Conservation (phyloP, 2,329 filamentous ascomycete genomes). For the Fusarium proliferatum region DNA sequence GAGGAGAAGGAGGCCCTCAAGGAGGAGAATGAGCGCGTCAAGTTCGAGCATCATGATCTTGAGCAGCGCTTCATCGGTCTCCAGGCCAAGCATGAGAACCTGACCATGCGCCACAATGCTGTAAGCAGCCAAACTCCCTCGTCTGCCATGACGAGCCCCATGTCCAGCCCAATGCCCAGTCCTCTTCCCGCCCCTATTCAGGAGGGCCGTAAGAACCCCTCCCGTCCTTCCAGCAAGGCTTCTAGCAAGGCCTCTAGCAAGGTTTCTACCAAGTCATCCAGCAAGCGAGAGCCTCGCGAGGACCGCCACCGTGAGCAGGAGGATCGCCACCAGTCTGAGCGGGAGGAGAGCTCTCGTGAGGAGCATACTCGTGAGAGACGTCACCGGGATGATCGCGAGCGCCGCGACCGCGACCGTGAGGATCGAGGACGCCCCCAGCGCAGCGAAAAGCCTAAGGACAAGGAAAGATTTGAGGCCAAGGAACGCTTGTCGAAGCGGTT, state of each 20-base stretch:
- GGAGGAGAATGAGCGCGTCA: constrained; percentile 42
- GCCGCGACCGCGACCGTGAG: constrained; percentile 42
- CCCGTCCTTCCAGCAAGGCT: constrained; percentile 46
- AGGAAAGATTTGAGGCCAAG: constrained; percentile 47
- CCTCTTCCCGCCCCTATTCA: constrained; percentile 42
- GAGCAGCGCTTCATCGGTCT: constrained; percentile 43
- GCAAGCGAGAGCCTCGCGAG: constrained; percentile 43
- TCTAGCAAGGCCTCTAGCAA: constrained; percentile 48
- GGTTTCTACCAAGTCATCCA: constrained; percentile 37
- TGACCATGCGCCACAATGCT: constrained; percentile 46
- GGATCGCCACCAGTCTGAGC: constrained; percentile 37
- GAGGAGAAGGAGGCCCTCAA: constrained; percentile 39
- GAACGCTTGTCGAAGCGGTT: constrained; percentile 54
- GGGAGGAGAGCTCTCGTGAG: constrained; percentile 37
- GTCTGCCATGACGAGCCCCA: constrained; percentile 41
- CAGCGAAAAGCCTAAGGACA: constrained; percentile 45
- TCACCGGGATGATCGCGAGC: constrained; percentile 41
- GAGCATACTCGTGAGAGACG: constrained; percentile 35
- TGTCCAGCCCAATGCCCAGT: constrained; percentile 39
- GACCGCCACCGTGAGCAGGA: constrained; percentile 41
- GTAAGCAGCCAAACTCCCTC: constrained; percentile 38
- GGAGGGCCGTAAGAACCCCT: constrained; percentile 45
- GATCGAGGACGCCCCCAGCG: constrained; percentile 36
- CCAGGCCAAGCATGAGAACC: constrained; percentile 46
- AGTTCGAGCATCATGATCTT: constrained; percentile 47